Evolutionary conservation across 257 asterid genomes (phyloP).

Genomic region (Henckelia pumila): DNA sequence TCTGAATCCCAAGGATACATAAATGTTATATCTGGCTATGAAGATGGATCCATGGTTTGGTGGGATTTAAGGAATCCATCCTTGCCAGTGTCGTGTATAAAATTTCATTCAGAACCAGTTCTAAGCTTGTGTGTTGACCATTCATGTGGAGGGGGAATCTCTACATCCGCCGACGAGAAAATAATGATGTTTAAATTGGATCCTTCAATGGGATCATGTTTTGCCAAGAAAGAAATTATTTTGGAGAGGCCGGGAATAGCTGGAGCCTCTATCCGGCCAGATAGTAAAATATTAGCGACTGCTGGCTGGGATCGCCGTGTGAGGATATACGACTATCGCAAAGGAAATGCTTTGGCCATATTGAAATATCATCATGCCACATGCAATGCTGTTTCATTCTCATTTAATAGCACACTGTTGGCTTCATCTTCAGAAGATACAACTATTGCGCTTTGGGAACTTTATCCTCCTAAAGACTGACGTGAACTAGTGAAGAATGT

Average conservation of each 20-base stretch:
- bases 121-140: slow-evolving; percentile 57
- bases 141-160: slow-evolving; percentile 70
- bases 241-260: slow-evolving; percentile 79
- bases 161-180: slow-evolving; percentile 87
- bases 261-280: slow-evolving; percentile 66
- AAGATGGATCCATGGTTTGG: slow-evolving; percentile 90
- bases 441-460: slow-evolving; percentile 84
- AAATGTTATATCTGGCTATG: slow-evolving; percentile 66
- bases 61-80: slow-evolving; percentile 85
- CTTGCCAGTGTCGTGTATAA: slow-evolving; percentile 61
- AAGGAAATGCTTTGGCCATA: slow-evolving; percentile 82
- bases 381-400: slow-evolving; percentile 79
- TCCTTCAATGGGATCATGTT: slow-evolving; percentile 53
- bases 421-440: slow-evolving; percentile 90
- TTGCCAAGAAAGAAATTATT: slow-evolving; percentile 62
- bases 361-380: slow-evolving; percentile 74
- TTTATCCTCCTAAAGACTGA: slow-evolving; percentile 64
- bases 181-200: slow-evolving; percentile 63
- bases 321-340: slow-evolving; percentile 75
- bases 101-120: slow-evolving; percentile 84
- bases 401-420: slow-evolving; percentile 49
- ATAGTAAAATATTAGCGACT: slow-evolving; percentile 66
- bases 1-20: slow-evolving; percentile 50
- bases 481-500: not conserved
- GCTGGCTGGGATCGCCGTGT: slow-evolving; percentile 97